Base-by-base conservation (phyloP, 345 rosid species). In the Chamaenerion angustifolium region DNA sequence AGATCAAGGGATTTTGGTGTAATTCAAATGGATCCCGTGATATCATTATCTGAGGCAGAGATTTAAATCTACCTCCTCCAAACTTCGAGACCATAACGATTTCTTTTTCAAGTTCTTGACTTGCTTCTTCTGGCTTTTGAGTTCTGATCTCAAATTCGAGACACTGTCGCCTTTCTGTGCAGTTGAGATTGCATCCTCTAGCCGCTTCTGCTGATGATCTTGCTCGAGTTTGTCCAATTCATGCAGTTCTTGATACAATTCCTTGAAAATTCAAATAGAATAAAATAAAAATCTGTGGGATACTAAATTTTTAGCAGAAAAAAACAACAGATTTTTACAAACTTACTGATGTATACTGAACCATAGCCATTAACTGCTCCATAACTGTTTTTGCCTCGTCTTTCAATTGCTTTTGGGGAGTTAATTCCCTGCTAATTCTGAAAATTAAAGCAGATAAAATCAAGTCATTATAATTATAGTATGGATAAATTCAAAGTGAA, bases 331-430 rank as follows among this genome's bases (percentile, higher is more conserved):
- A 21, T 21, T 21, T 31, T 31, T 31, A 31, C 10, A 7, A 31
- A 81, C 94, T 78, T 57, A 89, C 97, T 46, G 94, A 85, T 60
- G 97, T 85, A 68, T 76, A 68, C 49, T 83, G 88, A 54, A 86
- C 97, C 58, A 77, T 53, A 57, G 49, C 68, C 90, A 83, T 77
- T 48, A 89, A 66, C 42, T 83, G 85, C 2, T 65, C 64, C 70
- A 79, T 78, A 47, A 76, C 50, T 27, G 52, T 58, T 58, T 73
- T 81, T 12, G 88, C 95, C 45, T 85, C 92, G 51, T 76, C 80
- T 63, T 68, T 73, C 71, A 85, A 65, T 51, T 76, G 88, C 52
- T 57, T 79, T 68, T 83, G 87, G 54, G 82, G 84, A 12, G 66
- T 77, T 27, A 79, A 67, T 47, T 85, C 97, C 69, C 76, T 69